Conservation (phyloP, 2,329 filamentous ascomycete species). For the Aspergillus brunneoviolaceus region DNA sequence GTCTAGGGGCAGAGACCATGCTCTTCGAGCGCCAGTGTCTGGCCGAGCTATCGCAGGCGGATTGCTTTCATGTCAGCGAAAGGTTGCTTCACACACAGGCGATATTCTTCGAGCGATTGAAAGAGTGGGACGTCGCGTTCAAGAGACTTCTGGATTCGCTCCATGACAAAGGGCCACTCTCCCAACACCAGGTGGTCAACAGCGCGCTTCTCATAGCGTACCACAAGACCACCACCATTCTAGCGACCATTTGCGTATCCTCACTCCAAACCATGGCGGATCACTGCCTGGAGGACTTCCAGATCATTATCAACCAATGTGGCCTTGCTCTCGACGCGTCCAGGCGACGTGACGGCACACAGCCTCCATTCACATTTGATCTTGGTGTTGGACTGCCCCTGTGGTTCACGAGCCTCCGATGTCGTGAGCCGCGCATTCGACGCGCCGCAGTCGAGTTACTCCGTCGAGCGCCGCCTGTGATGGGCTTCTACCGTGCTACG, state of each 20-base stretch:
- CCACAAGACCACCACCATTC: slow-evolving; percentile 26
- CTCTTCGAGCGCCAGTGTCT: slow-evolving; percentile 24
- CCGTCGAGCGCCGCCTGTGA: slow-evolving; percentile 22
- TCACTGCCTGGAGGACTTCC: slow-evolving; percentile 24
- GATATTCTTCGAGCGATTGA: slow-evolving; percentile 18
- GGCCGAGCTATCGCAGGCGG: slow-evolving; percentile 15
- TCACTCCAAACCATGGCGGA: slow-evolving; percentile 24
- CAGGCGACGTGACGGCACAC: slow-evolving; percentile 23
- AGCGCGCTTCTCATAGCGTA: slow-evolving; percentile 24
- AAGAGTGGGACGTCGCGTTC: slow-evolving; percentile 26
- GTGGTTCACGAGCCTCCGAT: slow-evolving; percentile 33
- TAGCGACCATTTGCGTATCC: slow-evolving; percentile 23
- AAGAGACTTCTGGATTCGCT: slow-evolving; percentile 16
- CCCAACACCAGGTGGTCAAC: slow-evolving; percentile 19
- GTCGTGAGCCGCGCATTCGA: slow-evolving; percentile 32
- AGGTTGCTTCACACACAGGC: slow-evolving; percentile 18
- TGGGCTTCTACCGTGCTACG: slow-evolving; percentile 28
- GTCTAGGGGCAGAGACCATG: slow-evolving; percentile 24
- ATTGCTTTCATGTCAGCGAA: slow-evolving; percentile 12
- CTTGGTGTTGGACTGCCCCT: slow-evolving; percentile 30
- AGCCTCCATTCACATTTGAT: slow-evolving; percentile 34
- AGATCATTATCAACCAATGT: slow-evolving; percentile 27
- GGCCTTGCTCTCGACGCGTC: slow-evolving; percentile 22
- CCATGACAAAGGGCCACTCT: background rate
- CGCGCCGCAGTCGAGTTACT: slow-evolving; percentile 31